These are phyloP conservation scores for Lepidium sativum DNA, from an alignment of 345 rosid species.

Conservation along the genomic window DNA sequence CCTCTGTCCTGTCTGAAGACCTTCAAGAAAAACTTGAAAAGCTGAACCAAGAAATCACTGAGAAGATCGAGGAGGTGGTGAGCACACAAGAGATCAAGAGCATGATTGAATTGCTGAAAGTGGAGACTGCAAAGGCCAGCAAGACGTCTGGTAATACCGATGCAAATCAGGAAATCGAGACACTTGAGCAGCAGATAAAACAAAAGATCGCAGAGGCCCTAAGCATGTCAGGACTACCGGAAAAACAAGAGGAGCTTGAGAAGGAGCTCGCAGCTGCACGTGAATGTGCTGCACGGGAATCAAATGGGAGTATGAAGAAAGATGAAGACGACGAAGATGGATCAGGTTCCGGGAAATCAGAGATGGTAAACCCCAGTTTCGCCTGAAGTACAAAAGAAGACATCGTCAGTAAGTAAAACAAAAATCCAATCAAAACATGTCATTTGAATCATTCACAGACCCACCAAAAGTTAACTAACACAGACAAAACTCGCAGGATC, in stretches of 20 bases:
- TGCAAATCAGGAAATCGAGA: conserved; percentile 42
- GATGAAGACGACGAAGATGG: conserved; percentile 25
- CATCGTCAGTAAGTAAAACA: conserved; percentile 9
- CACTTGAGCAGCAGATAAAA: conserved; percentile 55
- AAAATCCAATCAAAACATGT: background rate
- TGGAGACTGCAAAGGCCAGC: conserved; percentile 56
- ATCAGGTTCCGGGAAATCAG: conserved; percentile 19
- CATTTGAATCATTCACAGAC: conserved; percentile 2
- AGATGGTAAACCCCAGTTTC: conserved; percentile 43
- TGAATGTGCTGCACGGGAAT: conserved; percentile 30
- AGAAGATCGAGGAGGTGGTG: conserved; percentile 46
- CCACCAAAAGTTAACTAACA: conserved; percentile 13
- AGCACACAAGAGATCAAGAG: conserved; percentile 50
- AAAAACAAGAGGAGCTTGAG: conserved; percentile 44
- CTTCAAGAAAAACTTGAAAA: conserved; percentile 35
- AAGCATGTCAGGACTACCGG: conserved; percentile 42
- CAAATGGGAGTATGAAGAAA: conserved; percentile 33
- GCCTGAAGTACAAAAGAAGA: conserved; percentile 22
- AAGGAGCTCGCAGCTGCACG: conserved; percentile 38
- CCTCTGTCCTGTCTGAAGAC: conserved; percentile 21
- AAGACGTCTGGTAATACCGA: conserved; percentile 30
- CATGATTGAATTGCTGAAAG: conserved; percentile 51
- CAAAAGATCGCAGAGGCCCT: conserved; percentile 48
- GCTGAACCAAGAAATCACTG: conserved; percentile 45
- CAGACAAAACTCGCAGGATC: conserved; percentile 19